Percentiles rank a stretch among this genome's conserved stretches.
Conservation (phyloP, 306 rosid species). For the Cicer bijugum region DNA sequence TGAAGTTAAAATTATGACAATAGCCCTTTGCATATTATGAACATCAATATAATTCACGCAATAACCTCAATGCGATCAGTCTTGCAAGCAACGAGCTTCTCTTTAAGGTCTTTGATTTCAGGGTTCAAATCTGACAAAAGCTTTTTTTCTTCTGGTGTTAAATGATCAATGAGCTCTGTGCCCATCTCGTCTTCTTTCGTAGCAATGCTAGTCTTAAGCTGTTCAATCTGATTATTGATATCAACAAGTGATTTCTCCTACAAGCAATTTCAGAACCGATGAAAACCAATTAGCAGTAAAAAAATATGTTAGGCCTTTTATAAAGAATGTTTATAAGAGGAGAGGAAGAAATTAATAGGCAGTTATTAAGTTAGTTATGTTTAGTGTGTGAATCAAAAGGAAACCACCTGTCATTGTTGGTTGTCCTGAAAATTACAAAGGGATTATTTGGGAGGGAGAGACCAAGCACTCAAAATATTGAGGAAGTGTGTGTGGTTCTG, state of each 20-base stretch:
- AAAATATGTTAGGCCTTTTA: too few relatives aligned
- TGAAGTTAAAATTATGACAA: constrained; percentile 38
- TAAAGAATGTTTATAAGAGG: too few relatives aligned
- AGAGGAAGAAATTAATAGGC: too few relatives aligned
- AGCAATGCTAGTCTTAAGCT: constrained; percentile 80
- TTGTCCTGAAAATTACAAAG: too few relatives aligned
- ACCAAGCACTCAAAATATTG: too few relatives aligned
- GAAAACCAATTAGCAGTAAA: constrained; percentile 22
- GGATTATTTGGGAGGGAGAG: too few relatives aligned
- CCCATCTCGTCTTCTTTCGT: constrained; percentile 92
- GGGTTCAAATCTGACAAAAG: constrained; percentile 86
- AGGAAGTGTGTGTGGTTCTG: too few relatives aligned
- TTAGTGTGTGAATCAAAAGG: too few relatives aligned
- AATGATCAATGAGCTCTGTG: constrained; percentile 93
- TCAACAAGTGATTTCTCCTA: constrained; percentile 89
- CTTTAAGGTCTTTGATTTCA: constrained; percentile 84
- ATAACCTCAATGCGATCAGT: constrained; percentile 90
- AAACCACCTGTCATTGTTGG: too few relatives aligned
- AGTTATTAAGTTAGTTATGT: too few relatives aligned
- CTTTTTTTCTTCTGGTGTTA: constrained; percentile 80
- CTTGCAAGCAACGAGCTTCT: constrained; percentile 83
- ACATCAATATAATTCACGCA: constrained; percentile 35
- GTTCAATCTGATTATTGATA: constrained; percentile 84
- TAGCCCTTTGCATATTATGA: background rate
- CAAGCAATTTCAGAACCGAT: constrained; percentile 51